Conservation (phyloP, 208 protist genomes). For the Sergeia podlipaevii region DNA sequence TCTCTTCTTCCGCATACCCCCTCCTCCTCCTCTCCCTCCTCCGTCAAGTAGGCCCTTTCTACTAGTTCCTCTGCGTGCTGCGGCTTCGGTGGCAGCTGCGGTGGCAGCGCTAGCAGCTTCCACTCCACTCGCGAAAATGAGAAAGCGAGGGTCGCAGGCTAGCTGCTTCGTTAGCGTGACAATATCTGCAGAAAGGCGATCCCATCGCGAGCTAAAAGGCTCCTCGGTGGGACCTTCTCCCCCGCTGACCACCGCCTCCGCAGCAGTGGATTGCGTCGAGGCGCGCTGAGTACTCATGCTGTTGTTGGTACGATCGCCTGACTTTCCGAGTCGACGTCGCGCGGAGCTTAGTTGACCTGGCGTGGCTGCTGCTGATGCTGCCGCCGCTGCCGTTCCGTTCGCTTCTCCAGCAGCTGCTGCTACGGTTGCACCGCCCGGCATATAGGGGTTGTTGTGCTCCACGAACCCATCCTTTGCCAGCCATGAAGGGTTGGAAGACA, state of each 20-base stretch:
- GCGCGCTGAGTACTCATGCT: neutral
- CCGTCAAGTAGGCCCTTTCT: too few relatives aligned
- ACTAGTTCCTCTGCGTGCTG: too few relatives aligned
- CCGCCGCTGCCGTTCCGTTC: neutral
- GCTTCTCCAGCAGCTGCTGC: neutral
- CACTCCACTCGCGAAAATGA: too few relatives aligned
- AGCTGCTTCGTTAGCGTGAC: too few relatives aligned
- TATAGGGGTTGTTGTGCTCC: neutral
- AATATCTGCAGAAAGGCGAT: neutral
- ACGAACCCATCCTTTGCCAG: slow-evolving; percentile 14
- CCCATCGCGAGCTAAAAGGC: neutral
- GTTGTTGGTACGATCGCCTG: neutral
- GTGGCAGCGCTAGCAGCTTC: too few relatives aligned
- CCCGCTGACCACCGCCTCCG: neutral
- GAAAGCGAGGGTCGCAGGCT: too few relatives aligned
- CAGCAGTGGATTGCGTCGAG: neutral
- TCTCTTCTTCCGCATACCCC: too few relatives aligned
- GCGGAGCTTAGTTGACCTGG: too few relatives aligned
- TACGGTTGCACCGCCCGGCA: too few relatives aligned
- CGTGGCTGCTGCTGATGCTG: too few relatives aligned
- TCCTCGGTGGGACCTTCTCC: neutral
- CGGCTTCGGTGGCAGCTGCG: too few relatives aligned
- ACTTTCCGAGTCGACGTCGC: neutral
- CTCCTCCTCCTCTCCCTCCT: too few relatives aligned
- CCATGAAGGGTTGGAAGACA: slow-evolving; percentile 5